phyloP scores from a whole-genome alignment of 192 early-diverging fungal species.

The Helicostylum pulchrum region DNA sequence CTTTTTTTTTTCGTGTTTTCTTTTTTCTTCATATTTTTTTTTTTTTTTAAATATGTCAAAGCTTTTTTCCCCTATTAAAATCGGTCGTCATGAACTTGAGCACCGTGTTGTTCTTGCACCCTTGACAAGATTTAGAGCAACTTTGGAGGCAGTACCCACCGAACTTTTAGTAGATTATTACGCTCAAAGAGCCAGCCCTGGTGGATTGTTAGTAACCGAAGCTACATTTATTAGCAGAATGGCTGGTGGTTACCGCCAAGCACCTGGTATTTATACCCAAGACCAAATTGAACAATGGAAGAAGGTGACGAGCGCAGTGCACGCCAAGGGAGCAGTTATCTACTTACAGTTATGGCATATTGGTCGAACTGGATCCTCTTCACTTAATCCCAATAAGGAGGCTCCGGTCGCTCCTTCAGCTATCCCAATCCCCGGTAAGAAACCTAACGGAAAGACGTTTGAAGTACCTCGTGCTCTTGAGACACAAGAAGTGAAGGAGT shows the following conservation, averaged over 20 bases:
- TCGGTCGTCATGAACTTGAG: conserved; percentile 5
- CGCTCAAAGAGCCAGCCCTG: conserved; percentile 13
- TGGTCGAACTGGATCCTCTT: conserved; percentile 10
- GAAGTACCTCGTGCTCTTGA: conserved; percentile 23
- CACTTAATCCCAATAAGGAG: conserved; percentile 4
- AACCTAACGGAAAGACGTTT: background rate
- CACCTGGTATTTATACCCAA: conserved; percentile 35
- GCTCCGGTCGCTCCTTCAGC: conserved; percentile 20
- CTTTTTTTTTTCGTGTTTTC: too few species aligned
- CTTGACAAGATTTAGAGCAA: conserved; percentile 11
- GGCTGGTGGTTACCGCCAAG: conserved; percentile 18
- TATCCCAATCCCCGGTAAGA: conserved; percentile 13
- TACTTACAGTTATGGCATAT: conserved; percentile 53
- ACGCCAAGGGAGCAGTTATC: conserved; percentile 51
- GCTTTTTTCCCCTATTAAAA: conserved; percentile 18
- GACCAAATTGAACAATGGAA: conserved; percentile 52
- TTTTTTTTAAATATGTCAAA: too few species aligned
- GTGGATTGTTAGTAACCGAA: conserved; percentile 28
- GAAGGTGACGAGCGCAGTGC: conserved; percentile 49
- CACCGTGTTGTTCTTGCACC: conserved; percentile 29
- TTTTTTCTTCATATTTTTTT: too few species aligned
- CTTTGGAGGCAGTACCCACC: conserved; percentile 5
- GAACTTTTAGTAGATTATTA: conserved; percentile 17
- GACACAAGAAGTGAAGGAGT: background rate
- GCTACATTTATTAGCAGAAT: conserved; percentile 17